Evolutionary conservation across 192 early-diverging fungal genomes (phyloP).

Genomic region (Coemansia sp.): DNA sequence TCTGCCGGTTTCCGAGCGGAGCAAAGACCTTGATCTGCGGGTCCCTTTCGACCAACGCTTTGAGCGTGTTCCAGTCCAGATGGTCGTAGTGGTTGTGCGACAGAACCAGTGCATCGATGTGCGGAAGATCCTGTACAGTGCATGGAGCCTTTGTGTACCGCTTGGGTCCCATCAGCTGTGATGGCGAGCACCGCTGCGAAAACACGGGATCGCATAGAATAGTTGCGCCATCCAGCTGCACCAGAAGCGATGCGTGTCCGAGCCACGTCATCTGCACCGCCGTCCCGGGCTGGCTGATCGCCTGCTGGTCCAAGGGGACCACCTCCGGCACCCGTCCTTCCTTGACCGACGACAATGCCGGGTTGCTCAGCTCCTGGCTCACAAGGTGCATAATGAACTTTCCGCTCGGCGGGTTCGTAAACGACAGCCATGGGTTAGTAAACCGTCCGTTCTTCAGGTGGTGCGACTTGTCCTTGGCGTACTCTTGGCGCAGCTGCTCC

Average conservation of each 20-base stretch:
- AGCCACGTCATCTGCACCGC: conserved; percentile 59
- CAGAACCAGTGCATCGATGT: conserved; percentile 73
- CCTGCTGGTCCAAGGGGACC: conserved; percentile 20
- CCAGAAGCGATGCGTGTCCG: conserved; percentile 64
- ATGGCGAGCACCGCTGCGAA: conserved; percentile 71
- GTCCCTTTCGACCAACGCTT: conserved; percentile 53
- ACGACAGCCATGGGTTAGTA: conserved; percentile 65
- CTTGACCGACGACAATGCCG: conserved; percentile 17
- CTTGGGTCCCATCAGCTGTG: conserved; percentile 66
- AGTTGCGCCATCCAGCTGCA: conserved; percentile 66
- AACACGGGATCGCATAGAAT: conserved; percentile 78
- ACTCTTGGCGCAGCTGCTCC: conserved; percentile 16
- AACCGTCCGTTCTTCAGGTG: conserved; percentile 59
- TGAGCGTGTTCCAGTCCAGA: conserved; percentile 68
- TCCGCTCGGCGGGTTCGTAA: not conserved
- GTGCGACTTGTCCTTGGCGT: conserved; percentile 35
- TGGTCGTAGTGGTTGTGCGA: conserved; percentile 93
- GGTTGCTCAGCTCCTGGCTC: conserved; percentile 9
- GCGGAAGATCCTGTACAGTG: conserved; percentile 62
- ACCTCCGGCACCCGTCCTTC: conserved; percentile 34
- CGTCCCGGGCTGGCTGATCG: conserved; percentile 11
- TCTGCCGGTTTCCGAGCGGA: conserved; percentile 72
- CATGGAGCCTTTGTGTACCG: conserved; percentile 67
- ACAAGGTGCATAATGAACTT: conserved; percentile 19
- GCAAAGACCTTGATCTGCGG: conserved; percentile 63